phyloP scores from a whole-genome alignment of 1,284 basidiomycete genomes.

The Leccinum solheimii region DNA sequence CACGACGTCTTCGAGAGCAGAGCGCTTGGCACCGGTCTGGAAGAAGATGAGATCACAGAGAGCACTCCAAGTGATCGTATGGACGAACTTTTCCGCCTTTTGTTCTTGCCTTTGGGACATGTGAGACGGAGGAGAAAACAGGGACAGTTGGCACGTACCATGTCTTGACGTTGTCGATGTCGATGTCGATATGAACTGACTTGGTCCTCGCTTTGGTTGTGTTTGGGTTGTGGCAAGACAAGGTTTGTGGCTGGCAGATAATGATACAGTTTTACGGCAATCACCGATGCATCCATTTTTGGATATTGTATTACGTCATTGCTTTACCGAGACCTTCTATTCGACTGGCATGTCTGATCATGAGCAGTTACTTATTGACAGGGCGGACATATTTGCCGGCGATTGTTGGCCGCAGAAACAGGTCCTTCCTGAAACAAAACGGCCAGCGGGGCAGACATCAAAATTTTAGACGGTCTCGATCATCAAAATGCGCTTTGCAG shows the following conservation, averaged over 20 bases:
- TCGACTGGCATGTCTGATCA: background rate
- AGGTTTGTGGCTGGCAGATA: conserved; percentile 39
- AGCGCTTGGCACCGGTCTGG: conserved; percentile 79
- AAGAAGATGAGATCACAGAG: conserved; percentile 7
- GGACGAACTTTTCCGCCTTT: conserved; percentile 38
- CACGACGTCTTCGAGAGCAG: conserved; percentile 94
- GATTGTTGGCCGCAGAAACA: background rate
- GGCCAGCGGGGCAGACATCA: background rate
- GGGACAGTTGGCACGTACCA: conserved; percentile 47
- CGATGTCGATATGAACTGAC: conserved; percentile 20
- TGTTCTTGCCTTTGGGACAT: conserved; percentile 42
- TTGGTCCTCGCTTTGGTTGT: conserved; percentile 27
- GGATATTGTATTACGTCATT: too few relatives aligned
- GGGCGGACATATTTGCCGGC: background rate
- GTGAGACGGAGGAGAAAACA: conserved; percentile 10
- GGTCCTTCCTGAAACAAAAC: background rate
- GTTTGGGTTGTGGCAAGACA: conserved; percentile 33
- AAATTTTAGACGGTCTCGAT: background rate
- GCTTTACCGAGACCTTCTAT: too few relatives aligned
- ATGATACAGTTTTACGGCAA: conserved; percentile 36
- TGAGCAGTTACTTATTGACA: background rate
- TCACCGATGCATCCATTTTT: conserved; percentile 10
- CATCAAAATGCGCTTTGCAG: conserved; percentile 56
- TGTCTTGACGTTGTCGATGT: conserved; percentile 55
- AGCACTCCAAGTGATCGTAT: conserved; percentile 23